Percentiles rank a stretch among this genome's conserved stretches.
phyloP scores from a whole-genome alignment of 164 flowering plant genomes.

The Piper betle region DNA sequence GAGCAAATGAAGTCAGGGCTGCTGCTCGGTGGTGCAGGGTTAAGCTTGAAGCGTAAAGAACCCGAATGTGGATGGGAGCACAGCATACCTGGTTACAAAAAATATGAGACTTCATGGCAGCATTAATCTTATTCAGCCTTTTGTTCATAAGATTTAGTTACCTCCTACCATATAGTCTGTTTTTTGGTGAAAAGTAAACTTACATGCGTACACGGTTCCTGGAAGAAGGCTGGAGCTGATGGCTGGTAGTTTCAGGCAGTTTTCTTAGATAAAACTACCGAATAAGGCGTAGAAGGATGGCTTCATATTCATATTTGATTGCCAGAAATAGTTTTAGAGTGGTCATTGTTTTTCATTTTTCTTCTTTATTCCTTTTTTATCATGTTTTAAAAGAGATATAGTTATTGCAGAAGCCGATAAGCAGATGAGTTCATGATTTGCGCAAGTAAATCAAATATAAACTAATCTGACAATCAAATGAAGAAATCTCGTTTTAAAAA shows the following conservation, averaged over 20 bases:
- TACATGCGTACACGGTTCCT: conserved; percentile 1
- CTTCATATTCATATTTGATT: conserved; percentile 17
- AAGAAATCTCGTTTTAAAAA: conserved; percentile 1
- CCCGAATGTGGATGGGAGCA: conserved; percentile 67
- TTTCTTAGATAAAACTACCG: conserved; percentile 9
- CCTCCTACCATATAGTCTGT: background rate
- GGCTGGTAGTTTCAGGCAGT: conserved; percentile 13
- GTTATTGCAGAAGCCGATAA: conserved; percentile 3
- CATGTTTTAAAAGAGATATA: background rate
- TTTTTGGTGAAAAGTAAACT: background rate
- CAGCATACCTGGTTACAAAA: conserved; percentile 23
- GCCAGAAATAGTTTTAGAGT: conserved; percentile 12
- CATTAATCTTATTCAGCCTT: background rate
- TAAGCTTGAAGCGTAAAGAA: conserved; percentile 58
- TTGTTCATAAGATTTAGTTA: background rate
- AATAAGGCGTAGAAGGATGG: conserved; percentile 28
- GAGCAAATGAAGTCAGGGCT: conserved; percentile 27
- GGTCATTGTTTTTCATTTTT: background rate
- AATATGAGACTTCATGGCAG: conserved; percentile 50
- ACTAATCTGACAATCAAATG: conserved; percentile 1
- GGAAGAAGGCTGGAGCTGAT: conserved; percentile 10
- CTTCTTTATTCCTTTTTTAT: conserved; percentile 4
- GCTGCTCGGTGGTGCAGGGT: conserved; percentile 34
- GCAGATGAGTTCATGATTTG: conserved; percentile 2
- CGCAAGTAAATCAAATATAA: conserved; percentile 7